Conservation (phyloP, 345 rosid genomes). For the Aquilaria yunnanensis region DNA sequence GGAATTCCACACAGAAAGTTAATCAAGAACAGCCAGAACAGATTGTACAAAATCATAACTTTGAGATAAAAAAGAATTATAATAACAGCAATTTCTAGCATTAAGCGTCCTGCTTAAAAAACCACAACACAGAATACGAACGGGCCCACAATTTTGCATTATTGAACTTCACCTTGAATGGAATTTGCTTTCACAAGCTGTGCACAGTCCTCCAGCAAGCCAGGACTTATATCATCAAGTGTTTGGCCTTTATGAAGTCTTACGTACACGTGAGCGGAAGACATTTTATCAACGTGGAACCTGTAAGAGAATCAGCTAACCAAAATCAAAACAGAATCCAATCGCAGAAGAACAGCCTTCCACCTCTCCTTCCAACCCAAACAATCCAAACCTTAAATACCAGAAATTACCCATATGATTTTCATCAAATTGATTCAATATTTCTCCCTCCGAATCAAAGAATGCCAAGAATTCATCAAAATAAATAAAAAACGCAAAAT, state of each 20-base stretch:
- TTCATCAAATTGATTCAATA: too few species aligned
- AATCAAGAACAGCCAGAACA: constrained; percentile 16
- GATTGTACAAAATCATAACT: constrained; percentile 8
- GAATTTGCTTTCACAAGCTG: constrained; percentile 99
- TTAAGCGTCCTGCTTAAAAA: not conserved
- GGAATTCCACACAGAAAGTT: constrained; percentile 1
- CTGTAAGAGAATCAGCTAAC: constrained; percentile 26
- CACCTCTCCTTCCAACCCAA: not conserved
- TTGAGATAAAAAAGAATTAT: constrained; percentile 4
- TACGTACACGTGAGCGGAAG: constrained; percentile 95
- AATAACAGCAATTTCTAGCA: not conserved
- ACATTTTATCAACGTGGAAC: constrained; percentile 99
- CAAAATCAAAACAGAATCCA: not conserved
- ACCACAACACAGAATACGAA: not conserved
- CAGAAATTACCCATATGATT: not conserved
- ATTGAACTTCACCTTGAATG: constrained; percentile 55
- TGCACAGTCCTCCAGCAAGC: constrained; percentile 84
- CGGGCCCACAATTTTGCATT: not conserved
- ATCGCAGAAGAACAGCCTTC: not conserved
- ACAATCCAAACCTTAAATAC: not conserved
- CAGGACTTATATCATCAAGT: constrained; percentile 79
- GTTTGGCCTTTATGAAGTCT: constrained; percentile 86
- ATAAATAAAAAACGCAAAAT: not conserved
- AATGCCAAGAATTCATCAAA: too few species aligned
- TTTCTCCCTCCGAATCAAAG: too few species aligned